Percentiles rank a stretch among this genome's conserved stretches.
These are phyloP conservation scores for rapeseed (Brassica napus) DNA, from an alignment of 345 rosid species.

Conservation along the genomic window DNA sequence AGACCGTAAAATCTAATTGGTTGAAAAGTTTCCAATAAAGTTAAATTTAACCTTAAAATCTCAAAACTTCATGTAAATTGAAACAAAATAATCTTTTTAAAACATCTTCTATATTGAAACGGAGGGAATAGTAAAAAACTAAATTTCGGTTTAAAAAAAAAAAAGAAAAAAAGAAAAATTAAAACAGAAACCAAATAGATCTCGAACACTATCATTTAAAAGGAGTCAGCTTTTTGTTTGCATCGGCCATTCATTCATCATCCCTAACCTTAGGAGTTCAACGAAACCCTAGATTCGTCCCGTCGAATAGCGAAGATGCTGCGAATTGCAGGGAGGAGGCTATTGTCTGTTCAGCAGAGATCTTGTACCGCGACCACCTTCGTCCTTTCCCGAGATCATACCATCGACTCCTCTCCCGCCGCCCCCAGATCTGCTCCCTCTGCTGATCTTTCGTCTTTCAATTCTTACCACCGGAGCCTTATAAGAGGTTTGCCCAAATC, in stretches of 20 bases:
- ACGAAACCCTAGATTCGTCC: constrained; percentile 27
- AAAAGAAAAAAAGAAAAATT: too few species aligned
- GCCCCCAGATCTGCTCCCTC: constrained; percentile 44
- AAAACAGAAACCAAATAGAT: constrained; percentile 7
- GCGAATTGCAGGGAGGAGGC: constrained; percentile 73
- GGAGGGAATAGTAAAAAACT: too few species aligned
- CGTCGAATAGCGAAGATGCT: constrained; percentile 52
- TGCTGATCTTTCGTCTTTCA: constrained; percentile 30
- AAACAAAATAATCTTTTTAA: too few species aligned
- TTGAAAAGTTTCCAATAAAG: too few species aligned
- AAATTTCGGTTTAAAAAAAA: too few species aligned
- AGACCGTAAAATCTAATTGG: too few species aligned
- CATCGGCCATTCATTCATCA: neutral
- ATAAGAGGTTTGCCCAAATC: constrained; percentile 49
- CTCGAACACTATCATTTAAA: neutral
- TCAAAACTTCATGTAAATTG: too few species aligned
- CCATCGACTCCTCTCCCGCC: constrained; percentile 31
- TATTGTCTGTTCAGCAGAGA: constrained; percentile 55
- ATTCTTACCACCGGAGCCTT: constrained; percentile 42
- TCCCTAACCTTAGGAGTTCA: neutral
- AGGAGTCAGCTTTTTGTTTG: neutral
- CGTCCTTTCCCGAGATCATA: constrained; percentile 41
- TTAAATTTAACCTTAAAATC: too few species aligned
- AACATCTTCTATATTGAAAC: too few species aligned
- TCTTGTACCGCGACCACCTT: constrained; percentile 47